A percentile compares a stretch with the other conserved stretches of the same genome.
phyloP scores from a whole-genome alignment of 1,139 yeast species.

The Dujonia santamariae region DNA sequence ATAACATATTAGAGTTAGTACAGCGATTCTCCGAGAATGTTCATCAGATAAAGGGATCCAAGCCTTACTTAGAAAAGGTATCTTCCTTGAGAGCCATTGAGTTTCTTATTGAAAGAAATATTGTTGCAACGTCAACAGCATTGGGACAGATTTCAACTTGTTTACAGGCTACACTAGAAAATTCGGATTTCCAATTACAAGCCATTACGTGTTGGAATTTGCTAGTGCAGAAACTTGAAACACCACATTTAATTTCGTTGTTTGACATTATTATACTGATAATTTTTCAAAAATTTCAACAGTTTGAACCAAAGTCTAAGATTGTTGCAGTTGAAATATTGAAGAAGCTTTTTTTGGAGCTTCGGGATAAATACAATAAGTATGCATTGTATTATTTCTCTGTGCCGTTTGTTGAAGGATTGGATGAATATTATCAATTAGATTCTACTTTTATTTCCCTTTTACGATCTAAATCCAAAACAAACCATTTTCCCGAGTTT shows the following conservation, averaged over 20 bases:
- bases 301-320: slow-evolving; percentile 47
- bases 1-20: slow-evolving; percentile 71
- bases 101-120: slow-evolving; percentile 61
- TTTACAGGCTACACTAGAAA: slow-evolving; percentile 75
- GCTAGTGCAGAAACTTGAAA: slow-evolving; percentile 48
- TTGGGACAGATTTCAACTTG: slow-evolving; percentile 88
- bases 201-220: slow-evolving; percentile 69
- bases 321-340: slow-evolving; percentile 45
- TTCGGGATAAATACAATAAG: slow-evolving; percentile 30
- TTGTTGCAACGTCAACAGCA: slow-evolving; percentile 65
- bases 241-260: slow-evolving; percentile 48
- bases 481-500: slow-evolving; percentile 44
- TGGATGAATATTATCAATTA: slow-evolving; percentile 24
- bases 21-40: slow-evolving; percentile 76
- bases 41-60: slow-evolving; percentile 64
- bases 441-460: slow-evolving; percentile 24
- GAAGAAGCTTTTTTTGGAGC: slow-evolving; percentile 32
- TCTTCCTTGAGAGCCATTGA: slow-evolving; percentile 74
- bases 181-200: slow-evolving; percentile 54
- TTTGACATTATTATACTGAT: slow-evolving; percentile 45
- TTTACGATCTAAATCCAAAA: slow-evolving; percentile 25
- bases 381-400: slow-evolving; percentile 51
- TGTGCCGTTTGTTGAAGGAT: slow-evolving; percentile 44
- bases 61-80: slow-evolving; percentile 69
- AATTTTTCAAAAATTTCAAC: slow-evolving; percentile 60